phyloP scores from a whole-genome alignment of 1,284 basidiomycete species.

The Termitomyces sp. region DNA sequence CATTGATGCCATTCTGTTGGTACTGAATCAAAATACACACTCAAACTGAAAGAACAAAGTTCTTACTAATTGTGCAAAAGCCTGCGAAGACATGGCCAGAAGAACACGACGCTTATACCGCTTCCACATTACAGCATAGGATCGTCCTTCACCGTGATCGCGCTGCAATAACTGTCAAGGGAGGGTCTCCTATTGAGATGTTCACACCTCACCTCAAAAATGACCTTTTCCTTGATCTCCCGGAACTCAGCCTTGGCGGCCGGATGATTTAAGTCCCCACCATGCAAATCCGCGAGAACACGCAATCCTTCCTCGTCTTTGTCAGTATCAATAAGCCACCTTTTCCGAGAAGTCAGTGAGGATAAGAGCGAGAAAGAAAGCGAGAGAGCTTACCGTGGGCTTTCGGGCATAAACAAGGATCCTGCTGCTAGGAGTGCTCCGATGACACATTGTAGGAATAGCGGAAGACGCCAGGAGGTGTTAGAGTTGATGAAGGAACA shows the following conservation, averaged over 20 bases:
- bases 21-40: slow-evolving; percentile 9
- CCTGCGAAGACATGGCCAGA: slow-evolving; percentile 94
- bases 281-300: slow-evolving; percentile 89
- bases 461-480: slow-evolving; percentile 78
- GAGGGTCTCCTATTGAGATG: not conserved
- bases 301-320: slow-evolving; percentile 82
- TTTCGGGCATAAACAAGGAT: slow-evolving; percentile 87
- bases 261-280: slow-evolving; percentile 69
- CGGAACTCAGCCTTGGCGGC: slow-evolving; percentile 81
- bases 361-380: not conserved
- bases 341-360: slow-evolving; percentile 25
- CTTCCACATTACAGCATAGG: slow-evolving; percentile 83
- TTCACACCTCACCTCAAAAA: slow-evolving; percentile 59
- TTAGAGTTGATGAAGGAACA: slow-evolving; percentile 84
- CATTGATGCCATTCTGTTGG: slow-evolving; percentile 81
- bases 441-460: slow-evolving; percentile 84
- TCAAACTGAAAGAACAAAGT: not conserved
- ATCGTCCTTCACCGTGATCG: slow-evolving; percentile 71
- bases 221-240: slow-evolving; percentile 89
- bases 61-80: slow-evolving; percentile 87
- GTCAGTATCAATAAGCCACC: slow-evolving; percentile 91
- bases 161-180: slow-evolving; percentile 38
- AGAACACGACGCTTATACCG: slow-evolving; percentile 86
- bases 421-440: slow-evolving; percentile 80
- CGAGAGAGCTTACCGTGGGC: slow-evolving; percentile 62